Base-by-base conservation (phyloP, 2,329 filamentous ascomycete genomes). In the Epichloe glyceriae region DNA sequence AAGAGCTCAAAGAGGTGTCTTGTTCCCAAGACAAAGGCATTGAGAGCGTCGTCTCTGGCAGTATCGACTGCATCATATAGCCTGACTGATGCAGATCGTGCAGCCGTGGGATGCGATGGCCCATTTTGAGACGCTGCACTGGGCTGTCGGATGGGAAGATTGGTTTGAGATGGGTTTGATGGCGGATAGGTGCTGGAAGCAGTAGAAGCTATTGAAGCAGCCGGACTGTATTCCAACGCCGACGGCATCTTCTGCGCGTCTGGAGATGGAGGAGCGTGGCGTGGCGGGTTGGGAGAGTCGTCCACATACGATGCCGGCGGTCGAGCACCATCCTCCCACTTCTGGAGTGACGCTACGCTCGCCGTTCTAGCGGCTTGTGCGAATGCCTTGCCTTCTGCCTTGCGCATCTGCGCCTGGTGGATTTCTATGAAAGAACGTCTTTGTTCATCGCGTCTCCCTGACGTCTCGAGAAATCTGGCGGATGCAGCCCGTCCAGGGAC, bases 1-100 rank as follows among this genome's bases (percentile, higher is more conserved):
- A 95, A 94, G 3, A 93, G 73, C 56, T 85, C 82, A 54, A 80
- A 83, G 58, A 93, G 77, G 61, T 90, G 86, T 19, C 76, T 78
- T 3, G 86, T 85, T 26, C 88, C 82, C 5, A 70, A 64, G 3
- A 80, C 78, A 62, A 95, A 95, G 12, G 83, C 78, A 7, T 75
- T 68, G 47, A 90, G 73, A 0, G 88, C 83, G 50, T 82, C 80
- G 47, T 86, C 82, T 3, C 72, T 71, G n/a, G 76, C 70, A 4
- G 74, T 67, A 50, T 62, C 57, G 11, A 67, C 61, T 0, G 63
- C 66, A 49, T 78, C 74, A 5, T 67, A 67, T 34, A 73, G 53
- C 49, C 64, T 68, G n/a, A 69, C 60, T 4, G 70, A 68, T 4
- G 62, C 57, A 45, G 66, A 62, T 51, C 60, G 58, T 26, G 63